A percentile compares a stretch with the other conserved stretches of the same genome.
phyloP scores from a whole-genome alignment of 2,329 filamentous ascomycete genomes.

The Cladosporium halotolerans region DNA sequence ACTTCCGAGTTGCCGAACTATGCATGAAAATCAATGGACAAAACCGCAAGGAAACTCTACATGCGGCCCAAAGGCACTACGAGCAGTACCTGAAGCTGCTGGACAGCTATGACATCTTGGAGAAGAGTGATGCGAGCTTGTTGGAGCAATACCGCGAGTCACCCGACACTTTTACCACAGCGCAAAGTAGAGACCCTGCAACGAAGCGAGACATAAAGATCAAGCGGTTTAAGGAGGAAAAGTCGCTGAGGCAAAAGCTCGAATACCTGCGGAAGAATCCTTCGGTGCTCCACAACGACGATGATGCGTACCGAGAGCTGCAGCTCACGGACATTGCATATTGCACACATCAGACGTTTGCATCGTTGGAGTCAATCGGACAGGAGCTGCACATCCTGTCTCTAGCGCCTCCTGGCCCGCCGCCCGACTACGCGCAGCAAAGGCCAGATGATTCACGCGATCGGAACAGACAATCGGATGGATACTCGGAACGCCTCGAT shows the following conservation, averaged over 20 bases:
- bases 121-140: slow-evolving; percentile 57
- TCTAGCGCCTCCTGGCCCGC: slow-evolving; percentile 55
- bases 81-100: slow-evolving; percentile 71
- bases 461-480: slow-evolving; percentile 43
- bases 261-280: slow-evolving; percentile 60
- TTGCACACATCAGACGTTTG: slow-evolving; percentile 72
- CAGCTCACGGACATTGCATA: slow-evolving; percentile 71
- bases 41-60: slow-evolving; percentile 54
- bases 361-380: slow-evolving; percentile 77
- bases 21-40: slow-evolving; percentile 58
- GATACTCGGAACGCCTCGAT: slow-evolving; percentile 71
- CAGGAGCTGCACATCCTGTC: slow-evolving; percentile 79
- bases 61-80: slow-evolving; percentile 61
- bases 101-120: slow-evolving; percentile 72
- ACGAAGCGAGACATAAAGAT: slow-evolving; percentile 79
- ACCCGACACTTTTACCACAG: slow-evolving; percentile 65
- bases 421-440: slow-evolving; percentile 31
- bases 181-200: slow-evolving; percentile 59
- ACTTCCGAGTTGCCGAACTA: slow-evolving; percentile 75
- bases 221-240: slow-evolving; percentile 75
- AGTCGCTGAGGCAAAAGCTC: slow-evolving; percentile 75
- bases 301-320: slow-evolving; percentile 73
- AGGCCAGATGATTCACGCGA: slow-evolving; percentile 40
- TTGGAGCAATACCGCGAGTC: slow-evolving; percentile 68
- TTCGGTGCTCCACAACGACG: slow-evolving; percentile 63